Evolutionary conservation across 2,329 filamentous ascomycete species (phyloP).

Genomic region (Monosporascus sp.): DNA sequence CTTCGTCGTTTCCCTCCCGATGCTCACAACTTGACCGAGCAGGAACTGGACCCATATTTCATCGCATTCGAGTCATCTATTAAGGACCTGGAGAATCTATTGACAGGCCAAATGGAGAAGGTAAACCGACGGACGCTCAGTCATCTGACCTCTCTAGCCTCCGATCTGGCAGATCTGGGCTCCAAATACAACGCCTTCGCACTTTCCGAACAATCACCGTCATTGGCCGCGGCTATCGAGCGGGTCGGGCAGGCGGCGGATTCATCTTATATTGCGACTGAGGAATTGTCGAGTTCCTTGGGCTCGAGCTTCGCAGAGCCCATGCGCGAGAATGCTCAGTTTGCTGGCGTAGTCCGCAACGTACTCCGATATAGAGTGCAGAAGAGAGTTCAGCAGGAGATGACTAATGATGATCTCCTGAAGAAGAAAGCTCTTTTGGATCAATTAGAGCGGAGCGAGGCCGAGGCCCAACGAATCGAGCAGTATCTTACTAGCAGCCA

Average conservation of each 20-base stretch:
- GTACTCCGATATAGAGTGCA: conserved; percentile 86
- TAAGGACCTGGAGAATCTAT: conserved; percentile 80
- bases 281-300: conserved; percentile 81
- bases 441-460: conserved; percentile 86
- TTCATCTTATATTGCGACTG: conserved; percentile 90
- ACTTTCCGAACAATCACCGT: conserved; percentile 82
- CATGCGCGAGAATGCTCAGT: conserved; percentile 96
- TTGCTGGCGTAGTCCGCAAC: conserved; percentile 85
- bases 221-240: conserved; percentile 88
- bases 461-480: conserved; percentile 88
- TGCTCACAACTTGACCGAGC: conserved; percentile 70
- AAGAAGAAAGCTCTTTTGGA: conserved; percentile 82
- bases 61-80: conserved; percentile 88
- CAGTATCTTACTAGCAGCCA: conserved; percentile 79
- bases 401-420: conserved; percentile 87
- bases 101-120: conserved; percentile 94
- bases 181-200: conserved; percentile 98
- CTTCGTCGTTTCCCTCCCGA: conserved; percentile 80
- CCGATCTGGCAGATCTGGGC: conserved; percentile 87
- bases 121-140: conserved; percentile 86
- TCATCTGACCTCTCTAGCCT: conserved; percentile 76
- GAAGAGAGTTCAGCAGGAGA: conserved; percentile 94
- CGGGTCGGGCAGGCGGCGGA: conserved; percentile 92
- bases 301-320: conserved; percentile 94
- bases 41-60: conserved; percentile 94